A percentile compares a stretch with the other conserved stretches of the same genome.
Conservation (phyloP, 495 filamentous ascomycete species). For the Halenospora varia region DNA sequence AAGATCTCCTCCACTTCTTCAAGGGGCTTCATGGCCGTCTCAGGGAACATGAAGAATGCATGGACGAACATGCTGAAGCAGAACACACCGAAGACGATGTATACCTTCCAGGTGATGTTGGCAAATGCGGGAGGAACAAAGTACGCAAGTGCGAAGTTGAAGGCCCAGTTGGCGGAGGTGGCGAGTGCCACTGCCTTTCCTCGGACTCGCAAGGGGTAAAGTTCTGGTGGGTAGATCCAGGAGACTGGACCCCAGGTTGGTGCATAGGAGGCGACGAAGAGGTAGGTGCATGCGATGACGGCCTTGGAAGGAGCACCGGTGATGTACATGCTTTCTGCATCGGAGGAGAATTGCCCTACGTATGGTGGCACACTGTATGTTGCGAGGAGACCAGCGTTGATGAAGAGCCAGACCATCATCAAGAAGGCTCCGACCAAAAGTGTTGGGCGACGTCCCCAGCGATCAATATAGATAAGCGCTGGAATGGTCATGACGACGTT, state of each 20-base stretch:
- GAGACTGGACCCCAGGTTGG: constrained; percentile 68
- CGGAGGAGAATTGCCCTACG: constrained; percentile 31
- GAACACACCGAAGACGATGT: constrained; percentile 74
- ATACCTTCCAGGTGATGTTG: constrained; percentile 70
- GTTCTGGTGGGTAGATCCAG: constrained; percentile 75
- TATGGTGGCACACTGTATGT: constrained; percentile 33
- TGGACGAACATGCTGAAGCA: constrained; percentile 68
- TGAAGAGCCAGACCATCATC: constrained; percentile 65
- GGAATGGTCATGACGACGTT: constrained; percentile 57
- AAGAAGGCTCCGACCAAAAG: constrained; percentile 60
- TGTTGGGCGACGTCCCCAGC: constrained; percentile 58
- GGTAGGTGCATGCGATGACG: constrained; percentile 73
- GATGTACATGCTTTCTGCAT: constrained; percentile 42
- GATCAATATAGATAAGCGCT: constrained; percentile 52
- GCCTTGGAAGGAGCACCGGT: constrained; percentile 59
- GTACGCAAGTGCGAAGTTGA: constrained; percentile 76
- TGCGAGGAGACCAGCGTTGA: constrained; percentile 67
- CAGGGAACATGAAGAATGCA: constrained; percentile 78
- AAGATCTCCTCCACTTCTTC: constrained; percentile 75
- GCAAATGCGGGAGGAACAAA: constrained; percentile 74
- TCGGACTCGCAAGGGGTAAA: constrained; percentile 70
- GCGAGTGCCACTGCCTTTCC: constrained; percentile 70
- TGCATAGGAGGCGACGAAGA: constrained; percentile 74
- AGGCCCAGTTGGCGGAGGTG: constrained; percentile 72
- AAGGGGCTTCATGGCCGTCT: constrained; percentile 77